Conservation (phyloP, 305 asterid genomes). For the Ajuga reptans region DNA sequence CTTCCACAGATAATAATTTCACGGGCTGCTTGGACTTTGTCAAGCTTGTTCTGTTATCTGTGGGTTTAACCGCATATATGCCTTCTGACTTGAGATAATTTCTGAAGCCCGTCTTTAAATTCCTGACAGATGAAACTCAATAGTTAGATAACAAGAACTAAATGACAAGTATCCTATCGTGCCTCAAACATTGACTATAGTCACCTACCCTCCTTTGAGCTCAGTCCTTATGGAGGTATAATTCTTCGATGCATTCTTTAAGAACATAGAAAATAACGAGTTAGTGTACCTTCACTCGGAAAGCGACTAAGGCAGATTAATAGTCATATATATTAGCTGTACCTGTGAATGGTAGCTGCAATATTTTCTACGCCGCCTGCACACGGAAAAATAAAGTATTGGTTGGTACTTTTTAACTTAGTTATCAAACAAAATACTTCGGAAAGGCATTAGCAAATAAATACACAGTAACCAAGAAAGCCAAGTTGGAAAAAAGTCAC, state of each 20-base stretch:
- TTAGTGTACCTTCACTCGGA: background rate
- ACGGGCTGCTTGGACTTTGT: conserved; percentile 49
- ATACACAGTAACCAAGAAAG: background rate
- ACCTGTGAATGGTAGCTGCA: conserved; percentile 70
- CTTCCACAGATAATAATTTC: conserved; percentile 80
- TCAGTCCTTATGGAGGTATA: conserved; percentile 67
- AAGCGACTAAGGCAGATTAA: conserved; percentile 7
- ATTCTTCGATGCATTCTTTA: conserved; percentile 50
- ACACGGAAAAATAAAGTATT: conserved; percentile 1
- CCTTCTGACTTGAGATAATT: conserved; percentile 67
- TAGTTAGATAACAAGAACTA: conserved; percentile 13
- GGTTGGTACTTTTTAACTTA: background rate
- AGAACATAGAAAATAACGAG: conserved; percentile 4
- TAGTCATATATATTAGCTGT: conserved; percentile 10
- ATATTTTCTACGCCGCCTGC: conserved; percentile 56
- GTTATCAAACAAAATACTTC: background rate
- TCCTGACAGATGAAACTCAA: conserved; percentile 38
- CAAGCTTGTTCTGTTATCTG: conserved; percentile 29
- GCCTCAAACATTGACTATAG: background rate
- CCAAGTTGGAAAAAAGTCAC: background rate
- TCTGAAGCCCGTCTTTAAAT: conserved; percentile 66
- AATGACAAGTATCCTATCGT: background rate
- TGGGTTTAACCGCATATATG: conserved; percentile 54
- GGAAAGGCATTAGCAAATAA: background rate
- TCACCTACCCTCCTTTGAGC: conserved; percentile 76